Base-by-base conservation (phyloP, 116 monocot genomes). In the Thalassia testudinum region DNA sequence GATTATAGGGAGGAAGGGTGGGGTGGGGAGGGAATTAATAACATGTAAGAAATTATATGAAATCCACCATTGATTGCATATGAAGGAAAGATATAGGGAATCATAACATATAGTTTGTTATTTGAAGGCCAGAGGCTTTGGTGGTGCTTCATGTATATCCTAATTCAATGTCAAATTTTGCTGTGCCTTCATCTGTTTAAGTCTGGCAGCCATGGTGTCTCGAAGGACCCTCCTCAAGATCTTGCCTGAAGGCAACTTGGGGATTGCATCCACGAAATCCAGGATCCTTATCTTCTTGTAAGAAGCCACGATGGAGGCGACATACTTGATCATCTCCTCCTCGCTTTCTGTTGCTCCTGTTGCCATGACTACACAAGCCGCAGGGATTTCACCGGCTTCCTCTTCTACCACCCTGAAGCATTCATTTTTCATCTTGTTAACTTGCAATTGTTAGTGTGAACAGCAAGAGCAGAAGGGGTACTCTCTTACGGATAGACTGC, bases 301-400 rank as follows among this genome's bases (percentile, higher is more conserved):
- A 45, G 87, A 78, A 14, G 93, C 87, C 26, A 84, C 93, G 11
- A 72, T 72, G n/a, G 66, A 62, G 0, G 84, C 75, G 6, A 87
- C 83, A 27, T 61, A 87, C 16, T 34, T 60, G 59, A 74, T 87
- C 0, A 84, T 69, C 0, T 84, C 93, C 24, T 78, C 76, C 69
- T 78, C 84, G 0, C 30, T 72, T 64, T 81, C 87, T 14, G 37
- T 29, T 1, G 78, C 84, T 2, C 37, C 42, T 8, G 40, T n/a
- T n/a, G 56, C 66, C 73, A 72, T 65, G 50, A 87, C 87, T 0
- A 87, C 77, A 23, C 87, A 87, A 16, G 81, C 87, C 18, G 64
- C 73, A 6, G 93, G 93, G 0, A 95, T 63, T 63, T 95, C 87
- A 42, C 93, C 93, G 16, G 87, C 87, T 18, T 81, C 84, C 52